A percentile compares a stretch with the other conserved stretches of the same genome.
Conservation (phyloP, 2,329 filamentous ascomycete species). For the Nigrograna mackinnonii region DNA sequence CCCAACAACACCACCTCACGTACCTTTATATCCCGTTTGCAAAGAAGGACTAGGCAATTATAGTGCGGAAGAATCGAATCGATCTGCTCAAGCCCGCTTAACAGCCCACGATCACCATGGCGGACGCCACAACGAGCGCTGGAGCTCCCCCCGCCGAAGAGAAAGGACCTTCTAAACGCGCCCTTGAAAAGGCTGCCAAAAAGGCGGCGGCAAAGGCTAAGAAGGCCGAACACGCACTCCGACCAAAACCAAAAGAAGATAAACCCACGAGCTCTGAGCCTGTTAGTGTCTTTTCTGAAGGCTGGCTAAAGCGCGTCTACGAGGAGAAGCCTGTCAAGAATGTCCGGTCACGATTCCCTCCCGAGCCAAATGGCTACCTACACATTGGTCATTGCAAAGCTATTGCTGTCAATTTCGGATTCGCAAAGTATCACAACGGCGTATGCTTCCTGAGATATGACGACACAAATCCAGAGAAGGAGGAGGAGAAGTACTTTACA, state of each 20-base stretch:
- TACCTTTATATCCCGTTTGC: no score
- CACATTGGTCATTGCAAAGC: slow-evolving; percentile 96
- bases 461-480: slow-evolving; percentile 92
- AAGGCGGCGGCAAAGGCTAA: slow-evolving; percentile 50
- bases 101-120: neutral
- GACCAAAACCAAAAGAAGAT: slow-evolving; percentile 38
- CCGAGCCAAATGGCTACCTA: slow-evolving; percentile 83
- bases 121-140: slow-evolving; percentile 1
- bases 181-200: slow-evolving; percentile 53
- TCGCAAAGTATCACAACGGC: slow-evolving; percentile 82
- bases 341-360: slow-evolving; percentile 55
- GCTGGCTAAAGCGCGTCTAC: slow-evolving; percentile 55
- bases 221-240: slow-evolving; percentile 46
- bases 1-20: no score
- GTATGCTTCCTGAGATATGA: slow-evolving; percentile 80
- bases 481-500: slow-evolving; percentile 86
- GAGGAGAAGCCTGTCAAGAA: slow-evolving; percentile 52
- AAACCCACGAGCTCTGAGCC: no score
- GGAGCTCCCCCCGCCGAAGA: slow-evolving; percentile 26
- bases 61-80: neutral
- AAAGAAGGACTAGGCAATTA: no score
- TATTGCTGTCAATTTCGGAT: slow-evolving; percentile 95
- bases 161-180: slow-evolving; percentile 50
- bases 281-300: slow-evolving; percentile 49
- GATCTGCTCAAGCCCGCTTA: neutral